Conservation (phyloP, 495 filamentous ascomycete species). For the Tuber microsphaerosporum region DNA sequence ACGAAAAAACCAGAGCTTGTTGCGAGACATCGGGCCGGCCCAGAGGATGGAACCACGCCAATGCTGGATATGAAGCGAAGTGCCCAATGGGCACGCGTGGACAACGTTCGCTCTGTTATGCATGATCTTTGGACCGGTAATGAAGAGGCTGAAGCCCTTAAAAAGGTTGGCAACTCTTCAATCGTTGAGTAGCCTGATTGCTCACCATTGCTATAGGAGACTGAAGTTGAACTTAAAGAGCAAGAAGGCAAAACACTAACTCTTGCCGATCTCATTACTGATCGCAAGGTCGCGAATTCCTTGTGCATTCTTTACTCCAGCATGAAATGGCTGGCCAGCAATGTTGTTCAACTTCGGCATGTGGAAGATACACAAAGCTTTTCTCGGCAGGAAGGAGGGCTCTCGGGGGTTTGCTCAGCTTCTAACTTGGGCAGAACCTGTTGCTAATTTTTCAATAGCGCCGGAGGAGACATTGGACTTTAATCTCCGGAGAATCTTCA, state of each 20-base stretch:
- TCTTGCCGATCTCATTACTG: slow-evolving; percentile 69
- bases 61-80: slow-evolving; percentile 35
- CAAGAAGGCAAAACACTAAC: slow-evolving; percentile 63
- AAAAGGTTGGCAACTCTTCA: slow-evolving; percentile 17
- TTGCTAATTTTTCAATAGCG: slow-evolving; percentile 25
- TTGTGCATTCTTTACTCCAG: slow-evolving; percentile 87
- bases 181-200: not conserved
- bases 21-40: slow-evolving; percentile 29
- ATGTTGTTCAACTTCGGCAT: slow-evolving; percentile 66
- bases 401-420: slow-evolving; percentile 18
- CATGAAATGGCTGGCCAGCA: slow-evolving; percentile 93
- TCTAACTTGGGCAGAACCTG: not conserved
- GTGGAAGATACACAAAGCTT: slow-evolving; percentile 49
- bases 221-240: slow-evolving; percentile 36
- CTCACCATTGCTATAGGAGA: slow-evolving; percentile 26
- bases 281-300: slow-evolving; percentile 73
- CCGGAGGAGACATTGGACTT: slow-evolving; percentile 65
- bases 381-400: slow-evolving; percentile 34
- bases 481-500: slow-evolving; percentile 49
- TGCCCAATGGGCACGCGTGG: slow-evolving; percentile 35
- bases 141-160: slow-evolving; percentile 20
- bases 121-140: slow-evolving; percentile 23
- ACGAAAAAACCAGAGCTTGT: slow-evolving; percentile 31
- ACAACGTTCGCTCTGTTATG: slow-evolving; percentile 27
- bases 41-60: slow-evolving; percentile 29